Base-by-base conservation (phyloP, 352 stramenopile genomes). In the Pythium dissimile region DNA sequence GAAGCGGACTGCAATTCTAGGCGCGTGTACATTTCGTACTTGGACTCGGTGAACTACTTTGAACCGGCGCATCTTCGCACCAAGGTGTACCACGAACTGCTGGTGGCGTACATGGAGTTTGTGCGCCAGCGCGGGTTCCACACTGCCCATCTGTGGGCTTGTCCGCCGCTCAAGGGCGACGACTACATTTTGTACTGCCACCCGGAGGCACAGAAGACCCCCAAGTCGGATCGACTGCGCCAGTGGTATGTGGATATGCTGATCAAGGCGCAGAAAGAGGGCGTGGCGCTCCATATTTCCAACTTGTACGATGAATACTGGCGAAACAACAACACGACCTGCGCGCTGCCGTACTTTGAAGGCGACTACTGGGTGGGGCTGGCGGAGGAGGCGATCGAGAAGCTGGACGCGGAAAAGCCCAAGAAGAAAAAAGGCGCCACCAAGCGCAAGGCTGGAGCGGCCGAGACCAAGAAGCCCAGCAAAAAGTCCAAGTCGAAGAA, bases 111-210 rank as follows among this genome's bases (percentile, higher is more conserved):
- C 62, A 77, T 99, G 45, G 96, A 99, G 52, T 98, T 99, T 71
- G 95, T 98, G 43, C 97, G 98, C 54, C 77, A 89, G 34, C 88
- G 96, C 35, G 98, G 98, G 2, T 99, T 99, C 71, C 88, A 97
- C 55, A 99, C 96, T 27, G 97, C 95, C 16, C 97, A 99, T 73
- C 91, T 99, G 69, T 99, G 97, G 98, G 97, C 97, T 23, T 99
- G 98, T 76, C 98, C 98, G 23, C 98, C 98, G 27, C 71, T 98
- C 11, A 99, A 99, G 68, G 97, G 97, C 12, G 97, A 99, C 67
- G 97, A 99, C 70, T 99, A 99, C 66, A 99, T 99, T 56, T 75
- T 99, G 47, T 99, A 99, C 67, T 98, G 96, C 56, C 98, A 99
- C 69, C 97, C 98, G 2, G 88, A 98, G 67, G 81, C 97, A 13